Evolutionary conservation across 2,329 filamentous ascomycete genomes (phyloP), one percentile per base, ranked within the genome.

Genomic region (Ceratocystis albifundus): DNA sequence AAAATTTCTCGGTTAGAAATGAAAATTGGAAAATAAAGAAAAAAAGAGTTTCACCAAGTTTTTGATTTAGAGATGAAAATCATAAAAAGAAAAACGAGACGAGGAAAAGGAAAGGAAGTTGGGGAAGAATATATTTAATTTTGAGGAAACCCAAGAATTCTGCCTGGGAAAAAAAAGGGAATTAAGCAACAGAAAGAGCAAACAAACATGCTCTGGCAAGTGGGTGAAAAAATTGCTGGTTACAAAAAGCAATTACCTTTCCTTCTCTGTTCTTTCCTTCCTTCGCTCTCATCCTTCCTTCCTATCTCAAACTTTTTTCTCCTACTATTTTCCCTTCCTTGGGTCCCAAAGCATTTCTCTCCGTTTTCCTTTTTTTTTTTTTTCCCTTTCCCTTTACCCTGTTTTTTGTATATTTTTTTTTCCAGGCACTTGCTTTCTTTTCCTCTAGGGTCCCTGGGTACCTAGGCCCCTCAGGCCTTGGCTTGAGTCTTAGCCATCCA

Each of bases 1-100:
- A 59, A 12, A 10, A 20, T 32, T 59, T 59, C 30, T 59, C 55
- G 55, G 55, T 59, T 59, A 59, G 55, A 59, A 59, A 59, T 59
- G 55, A 59, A 41, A 15, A n/a, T n/a, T 59, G 28, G 48, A 53
- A 62, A 62, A 62, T 44, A 46, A 44, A 62, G 8, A 62, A 62
- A 62, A 62, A 62, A 62, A 61, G 41, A 61, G 28, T 12, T 20
- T 62, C 32, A 25, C 61, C 61, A 44, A 62, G 45, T 32, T n/a
- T 8, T 30, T 59, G 12, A 41, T 41, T 15, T 59, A 28, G 15
- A 59, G 55, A 59, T 59, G 55, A 20, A 57, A 36, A 59, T 53
- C 28, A 59, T 28, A 32, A 7, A 10, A 28, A 32, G 32, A 22
- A 36, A 7, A 59, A 20, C 7, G 17, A 17, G 50, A 55, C 5